phyloP scores from a whole-genome alignment of 139 green algal genomes.

The Eudorina sp. region DNA sequence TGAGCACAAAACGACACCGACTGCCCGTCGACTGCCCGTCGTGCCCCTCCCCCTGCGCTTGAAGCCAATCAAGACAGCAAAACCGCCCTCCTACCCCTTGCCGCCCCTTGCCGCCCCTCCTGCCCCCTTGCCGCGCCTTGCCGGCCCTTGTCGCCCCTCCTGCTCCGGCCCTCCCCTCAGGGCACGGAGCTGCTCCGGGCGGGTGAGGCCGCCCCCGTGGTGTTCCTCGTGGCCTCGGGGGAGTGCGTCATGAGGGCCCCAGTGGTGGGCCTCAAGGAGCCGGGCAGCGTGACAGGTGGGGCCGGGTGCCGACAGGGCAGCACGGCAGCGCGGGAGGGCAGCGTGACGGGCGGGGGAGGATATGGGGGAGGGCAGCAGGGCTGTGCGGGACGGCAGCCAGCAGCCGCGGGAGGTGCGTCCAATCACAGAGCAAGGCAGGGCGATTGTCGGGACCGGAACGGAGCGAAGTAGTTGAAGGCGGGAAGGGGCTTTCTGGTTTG shows the following conservation, averaged over 20 bases:
- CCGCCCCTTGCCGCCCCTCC: background rate
- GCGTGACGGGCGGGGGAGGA: background rate
- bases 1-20: too few relatives aligned
- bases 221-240: slow-evolving; percentile 44
- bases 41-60: background rate
- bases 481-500: too few relatives aligned
- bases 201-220: slow-evolving; percentile 30
- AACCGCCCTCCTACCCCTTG: background rate
- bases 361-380: background rate
- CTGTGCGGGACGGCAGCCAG: too few relatives aligned
- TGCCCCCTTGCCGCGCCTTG: background rate
- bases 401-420: too few relatives aligned
- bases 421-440: too few relatives aligned
- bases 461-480: too few relatives aligned
- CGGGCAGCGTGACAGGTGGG: slow-evolving; percentile 12
- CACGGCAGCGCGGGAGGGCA: background rate
- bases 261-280: slow-evolving; percentile 35
- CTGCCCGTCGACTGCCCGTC: too few relatives aligned
- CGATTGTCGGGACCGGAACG: too few relatives aligned
- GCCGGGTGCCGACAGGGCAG: background rate
- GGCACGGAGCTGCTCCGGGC: slow-evolving; percentile 51
- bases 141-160: background rate
- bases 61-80: background rate
- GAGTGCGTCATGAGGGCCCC: slow-evolving; percentile 34
- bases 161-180: background rate